Evolutionary conservation across 371 early-diverging fungal genomes (phyloP).

Genomic region (Hamiltosporidium magnivora): DNA sequence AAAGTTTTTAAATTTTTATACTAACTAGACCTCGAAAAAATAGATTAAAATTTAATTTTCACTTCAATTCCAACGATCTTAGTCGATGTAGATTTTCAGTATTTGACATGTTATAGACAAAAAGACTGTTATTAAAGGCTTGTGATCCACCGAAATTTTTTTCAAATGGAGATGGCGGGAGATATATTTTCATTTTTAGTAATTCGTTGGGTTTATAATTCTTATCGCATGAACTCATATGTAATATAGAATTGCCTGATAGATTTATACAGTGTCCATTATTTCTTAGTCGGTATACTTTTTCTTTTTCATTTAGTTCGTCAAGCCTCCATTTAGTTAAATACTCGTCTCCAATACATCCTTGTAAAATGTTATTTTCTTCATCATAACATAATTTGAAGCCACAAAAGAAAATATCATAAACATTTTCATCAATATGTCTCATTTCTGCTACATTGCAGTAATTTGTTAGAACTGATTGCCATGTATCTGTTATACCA

Average conservation of each 20-base stretch:
- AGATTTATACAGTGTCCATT: not conserved
- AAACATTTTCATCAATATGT: not conserved
- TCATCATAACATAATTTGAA: not conserved
- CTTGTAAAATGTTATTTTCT: not conserved
- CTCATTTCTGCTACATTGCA: too few relatives aligned
- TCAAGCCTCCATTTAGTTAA: not conserved
- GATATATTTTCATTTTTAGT: too few relatives aligned
- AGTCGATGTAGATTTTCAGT: not conserved
- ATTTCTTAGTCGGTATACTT: not conserved
- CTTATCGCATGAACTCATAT: not conserved
- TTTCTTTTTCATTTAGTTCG: not conserved
- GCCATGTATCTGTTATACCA: too few relatives aligned
- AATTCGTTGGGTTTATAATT: not conserved
- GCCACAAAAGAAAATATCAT: not conserved
- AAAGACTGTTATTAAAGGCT: not conserved
- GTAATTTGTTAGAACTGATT: too few relatives aligned
- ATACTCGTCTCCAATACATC: not conserved
- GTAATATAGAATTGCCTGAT: not conserved
- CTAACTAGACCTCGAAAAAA: not conserved
- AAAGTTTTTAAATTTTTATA: too few relatives aligned
- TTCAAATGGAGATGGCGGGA: not conserved
- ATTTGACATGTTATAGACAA: not conserved
- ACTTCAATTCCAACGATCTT: not conserved
- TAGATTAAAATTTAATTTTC: not conserved
- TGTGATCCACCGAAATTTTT: not conserved